phyloP scores from a whole-genome alignment of 1,284 basidiomycete species.

The Cryptococcus neoformans region DNA sequence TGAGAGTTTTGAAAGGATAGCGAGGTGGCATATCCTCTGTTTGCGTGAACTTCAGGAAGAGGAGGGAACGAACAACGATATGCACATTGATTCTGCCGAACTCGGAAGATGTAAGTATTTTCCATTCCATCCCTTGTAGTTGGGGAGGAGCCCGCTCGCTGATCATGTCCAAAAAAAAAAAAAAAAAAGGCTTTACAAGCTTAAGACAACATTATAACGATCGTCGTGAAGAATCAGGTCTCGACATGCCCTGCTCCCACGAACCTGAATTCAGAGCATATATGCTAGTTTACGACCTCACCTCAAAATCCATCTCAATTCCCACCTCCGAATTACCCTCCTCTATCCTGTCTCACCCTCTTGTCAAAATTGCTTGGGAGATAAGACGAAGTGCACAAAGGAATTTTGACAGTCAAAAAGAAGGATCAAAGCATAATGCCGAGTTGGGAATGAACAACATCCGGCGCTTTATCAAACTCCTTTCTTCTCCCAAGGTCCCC shows the following conservation, averaged over 20 bases:
- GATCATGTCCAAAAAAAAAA: slow-evolving; percentile 42
- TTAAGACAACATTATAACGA: slow-evolving; percentile 94
- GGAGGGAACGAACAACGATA: slow-evolving; percentile 39
- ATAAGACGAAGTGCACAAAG: slow-evolving; percentile 78
- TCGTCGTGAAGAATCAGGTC: slow-evolving; percentile 59
- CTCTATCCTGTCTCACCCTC: slow-evolving; percentile 65
- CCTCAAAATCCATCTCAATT: slow-evolving; percentile 74
- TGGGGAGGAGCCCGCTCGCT: not conserved
- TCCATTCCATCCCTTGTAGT: not conserved
- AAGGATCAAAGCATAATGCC: slow-evolving; percentile 53
- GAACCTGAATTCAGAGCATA: slow-evolving; percentile 97
- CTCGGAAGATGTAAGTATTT: slow-evolving; percentile 35
- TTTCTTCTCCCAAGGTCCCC: slow-evolving; percentile 44
- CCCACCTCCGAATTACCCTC: slow-evolving; percentile 67
- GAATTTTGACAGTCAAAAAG: slow-evolving; percentile 60
- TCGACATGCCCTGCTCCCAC: slow-evolving; percentile 60
- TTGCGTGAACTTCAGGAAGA: slow-evolving; percentile 65
- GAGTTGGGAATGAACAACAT: slow-evolving; percentile 57
- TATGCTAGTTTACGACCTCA: slow-evolving; percentile 85
- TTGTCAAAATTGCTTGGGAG: slow-evolving; percentile 74
- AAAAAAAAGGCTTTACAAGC: slow-evolving; percentile 72
- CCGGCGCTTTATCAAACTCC: slow-evolving; percentile 56
- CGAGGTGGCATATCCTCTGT: slow-evolving; percentile 86
- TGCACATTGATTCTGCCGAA: slow-evolving; percentile 45
- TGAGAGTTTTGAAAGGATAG: slow-evolving; percentile 89